Evolutionary conservation across 2,329 filamentous ascomycete species (phyloP), one percentile per base, ranked within the genome.

Genomic region (Botrytis hyacinthi): DNA sequence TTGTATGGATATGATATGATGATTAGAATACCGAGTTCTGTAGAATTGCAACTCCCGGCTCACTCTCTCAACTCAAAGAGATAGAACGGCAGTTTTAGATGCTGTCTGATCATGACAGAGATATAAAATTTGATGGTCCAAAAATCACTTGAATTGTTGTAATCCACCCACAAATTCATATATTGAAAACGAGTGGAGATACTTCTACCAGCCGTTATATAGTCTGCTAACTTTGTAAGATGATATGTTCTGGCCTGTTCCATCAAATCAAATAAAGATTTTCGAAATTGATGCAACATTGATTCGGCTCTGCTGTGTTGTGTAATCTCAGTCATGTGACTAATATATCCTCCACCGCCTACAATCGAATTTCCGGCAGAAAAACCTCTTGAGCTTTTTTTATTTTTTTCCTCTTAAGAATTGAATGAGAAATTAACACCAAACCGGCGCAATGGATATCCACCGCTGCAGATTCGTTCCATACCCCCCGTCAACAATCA

Each of bases 401-500:
- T 29, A 46, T 57, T 70, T 70, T 69, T 72, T 60, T 60, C 62
- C 62, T 63, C 26, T 65, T 40, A 37, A 26, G 51, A 48, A 37
- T 61, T 54, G 48, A 69, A 61, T 29, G 29, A 46, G 29, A 40
- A 57, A 37, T 61, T 22, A 48, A 60, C 16, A 73, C 29, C 42
- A 69, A 44, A 70, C 35, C 72, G 74, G 72, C 77, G 73, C 75
- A 74, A 98, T 98, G 95, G 95, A 98, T 84, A 92, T 99, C 81
- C 96, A 99, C 86, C 93, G 96, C 80, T 97, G 95, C 81, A 93
- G 96, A 81, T 99, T 99, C 84, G 92, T 99, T 78, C 93, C 93
- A 59, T 98, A 93, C 83, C 94, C 94, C 77, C 92, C 94, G 12
- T 94, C 94, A 74, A 92, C 94, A 73, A 98, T 99, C 83, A 98